Evolutionary conservation across 306 rosid species (phyloP).

Genomic region (Heteromeles arbutifolia): DNA sequence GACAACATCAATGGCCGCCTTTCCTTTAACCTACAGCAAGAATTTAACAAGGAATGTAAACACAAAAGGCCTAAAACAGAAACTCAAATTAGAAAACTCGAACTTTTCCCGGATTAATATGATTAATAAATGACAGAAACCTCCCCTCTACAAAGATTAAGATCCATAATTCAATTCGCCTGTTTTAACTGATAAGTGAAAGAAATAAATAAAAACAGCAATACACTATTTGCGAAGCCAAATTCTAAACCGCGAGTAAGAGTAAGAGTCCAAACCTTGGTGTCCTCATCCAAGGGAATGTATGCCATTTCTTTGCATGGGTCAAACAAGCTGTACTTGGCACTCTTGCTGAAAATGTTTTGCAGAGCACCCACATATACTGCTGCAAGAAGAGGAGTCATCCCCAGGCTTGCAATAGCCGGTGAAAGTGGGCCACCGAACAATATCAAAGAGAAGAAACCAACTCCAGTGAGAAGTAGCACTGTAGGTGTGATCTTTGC

Average conservation of each 20-base stretch:
- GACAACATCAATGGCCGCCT: constrained; percentile 98
- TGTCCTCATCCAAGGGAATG: constrained; percentile 96
- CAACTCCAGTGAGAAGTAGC: constrained; percentile 79
- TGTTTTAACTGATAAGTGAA: neutral
- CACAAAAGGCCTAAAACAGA: neutral
- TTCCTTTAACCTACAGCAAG: constrained; percentile 77
- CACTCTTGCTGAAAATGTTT: constrained; percentile 99
- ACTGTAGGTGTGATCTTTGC: constrained; percentile 92
- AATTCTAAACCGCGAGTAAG: neutral
- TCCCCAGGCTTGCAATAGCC: constrained; percentile 50
- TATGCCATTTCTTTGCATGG: constrained; percentile 99
- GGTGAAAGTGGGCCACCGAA: constrained; percentile 79
- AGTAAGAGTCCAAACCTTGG: constrained; percentile 55
- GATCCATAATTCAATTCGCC: neutral
- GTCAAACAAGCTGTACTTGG: constrained; percentile 93
- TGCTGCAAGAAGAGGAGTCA: constrained; percentile 98
- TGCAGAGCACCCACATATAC: constrained; percentile 99
- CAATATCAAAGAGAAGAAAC: constrained; percentile 77
- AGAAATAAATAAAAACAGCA: neutral
- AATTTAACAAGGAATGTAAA: constrained; percentile 17
- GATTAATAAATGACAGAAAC: neutral
- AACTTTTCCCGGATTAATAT: neutral
- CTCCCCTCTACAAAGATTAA: neutral
- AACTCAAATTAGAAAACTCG: neutral
- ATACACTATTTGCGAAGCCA: neutral